Base-by-base conservation (phyloP, 23 red algal species). In the Gracilariopsis chorda region DNA sequence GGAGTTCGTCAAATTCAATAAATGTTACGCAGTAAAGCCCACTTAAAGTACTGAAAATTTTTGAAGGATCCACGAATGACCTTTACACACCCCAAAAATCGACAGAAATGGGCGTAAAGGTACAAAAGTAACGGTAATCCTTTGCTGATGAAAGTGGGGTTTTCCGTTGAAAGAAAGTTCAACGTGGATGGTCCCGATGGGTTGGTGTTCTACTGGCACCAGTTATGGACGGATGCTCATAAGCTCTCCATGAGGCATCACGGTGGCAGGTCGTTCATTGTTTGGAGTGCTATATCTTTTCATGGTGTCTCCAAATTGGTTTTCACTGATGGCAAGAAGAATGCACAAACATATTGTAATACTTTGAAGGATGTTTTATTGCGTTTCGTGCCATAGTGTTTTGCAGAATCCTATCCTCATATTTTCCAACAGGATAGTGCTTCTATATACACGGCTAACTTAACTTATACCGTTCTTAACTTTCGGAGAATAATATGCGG, bases 281-380 rank as follows among this genome's bases (percentile, higher is more conserved):
- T 79, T 20, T 79, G 74, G 74, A 47, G 74, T 12, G 74, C 74
- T 32, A 33, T 79, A 52, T 79, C 37, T 2, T 55, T 79, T 51
- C 53, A 79, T 37, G 45, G 40, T 27, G 74, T 28, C 7, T 52
- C 74, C 9, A 32, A 79, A 3, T 7, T 52, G 21, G 34, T 79
- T 1, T 55, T 79, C 32, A 0, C 53, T 9, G 34, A 79, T 34
- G 44, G n/a, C 20, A 51, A 56, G 20, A 19, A 79, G 34, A 56
- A 79, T 32, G 23, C 1, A 0, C 4, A 28, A 47, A 56, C 16
- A 30, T 79, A 79, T 47, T 48, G 37, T n/a, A n/a, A n/a, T n/a
- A n/a, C n/a, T n/a, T n/a, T n/a, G n/a, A n/a, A n/a, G n/a, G n/a
- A n/a, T n/a, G 47, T 33, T 4, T 55, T 79, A 10, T 47, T 79